Base-by-base conservation (phyloP, 306 rosid genomes). In the Rosa rugosa region DNA sequence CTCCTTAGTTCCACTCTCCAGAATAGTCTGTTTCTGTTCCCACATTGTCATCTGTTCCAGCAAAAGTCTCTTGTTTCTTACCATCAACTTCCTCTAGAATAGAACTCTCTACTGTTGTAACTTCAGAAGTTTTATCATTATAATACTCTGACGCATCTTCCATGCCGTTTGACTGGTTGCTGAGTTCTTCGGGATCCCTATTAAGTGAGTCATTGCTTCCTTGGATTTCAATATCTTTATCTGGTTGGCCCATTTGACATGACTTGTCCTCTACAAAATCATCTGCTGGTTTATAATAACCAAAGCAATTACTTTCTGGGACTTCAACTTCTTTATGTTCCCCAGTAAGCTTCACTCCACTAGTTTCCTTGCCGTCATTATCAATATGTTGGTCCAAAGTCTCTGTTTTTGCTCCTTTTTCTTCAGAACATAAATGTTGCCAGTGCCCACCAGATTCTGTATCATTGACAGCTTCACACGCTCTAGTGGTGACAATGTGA, bases 181-280 rank as follows among this genome's bases (percentile, higher is more conserved):
- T 69, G 77, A 49, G 75, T 83, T 76, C 89, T 69, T 53, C 81
- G 17, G 45, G 71, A 64, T 23, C 56, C 50, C 64, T 54, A 71
- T 57, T 59, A 17, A 75, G 75, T 51, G 22, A 68, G 66, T 83
- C 75, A 79, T 79, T 67, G 49, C 77, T 57, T 23, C 11, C 76
- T 64, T 12, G 65, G 8, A 75, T 75, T 45, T 65, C 80, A 53
- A 57, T 23, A 38, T 87, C 85, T 50, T 54, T 62, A 64, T 44
- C 83, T 75, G 60, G 41, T 72, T 81, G 84, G 65, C 85, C 88
- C 50, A 49, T 79, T 22, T 31, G 86, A 79, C 80, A 72, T 69
- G 86, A 45, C 42, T 83, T 53, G 69, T 71, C 31, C 27, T 75
- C 85, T 11, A 60, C 69, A 69, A 20, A 67, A 31, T 78, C 79